Conservation (phyloP, 2,329 filamentous ascomycete genomes). For the Dactylellina leptospora region DNA sequence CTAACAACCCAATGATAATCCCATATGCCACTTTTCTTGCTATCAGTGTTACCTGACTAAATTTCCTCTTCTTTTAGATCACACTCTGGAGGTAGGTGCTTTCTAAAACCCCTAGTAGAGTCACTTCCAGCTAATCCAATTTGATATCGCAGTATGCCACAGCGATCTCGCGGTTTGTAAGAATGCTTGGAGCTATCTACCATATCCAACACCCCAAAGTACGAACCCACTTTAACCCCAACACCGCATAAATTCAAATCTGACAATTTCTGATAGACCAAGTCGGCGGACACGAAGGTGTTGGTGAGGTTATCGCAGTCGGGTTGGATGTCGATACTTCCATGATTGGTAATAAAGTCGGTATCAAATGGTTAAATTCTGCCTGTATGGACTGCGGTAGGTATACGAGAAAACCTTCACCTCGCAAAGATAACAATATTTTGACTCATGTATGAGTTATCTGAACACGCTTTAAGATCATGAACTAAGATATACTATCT, state of each 20-base stretch:
- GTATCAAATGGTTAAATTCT: slow-evolving; percentile 56
- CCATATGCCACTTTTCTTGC: background rate
- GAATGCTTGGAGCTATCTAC: slow-evolving; percentile 53
- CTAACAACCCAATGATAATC: background rate
- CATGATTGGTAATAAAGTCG: slow-evolving; percentile 52
- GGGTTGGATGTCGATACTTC: slow-evolving; percentile 49
- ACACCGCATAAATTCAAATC: background rate
- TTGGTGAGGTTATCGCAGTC: slow-evolving; percentile 53
- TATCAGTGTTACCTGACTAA: background rate
- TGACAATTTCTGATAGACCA: slow-evolving; percentile 38
- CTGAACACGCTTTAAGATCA: too few relatives aligned
- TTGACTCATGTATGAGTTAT: too few relatives aligned
- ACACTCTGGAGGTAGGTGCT: slow-evolving; percentile 29
- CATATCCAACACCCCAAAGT: slow-evolving; percentile 36
- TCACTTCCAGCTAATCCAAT: background rate
- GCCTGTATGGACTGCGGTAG: slow-evolving; percentile 55
- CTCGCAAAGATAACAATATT: too few relatives aligned
- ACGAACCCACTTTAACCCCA: background rate
- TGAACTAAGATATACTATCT: too few relatives aligned
- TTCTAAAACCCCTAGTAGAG: background rate
- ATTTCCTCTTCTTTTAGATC: slow-evolving; percentile 5
- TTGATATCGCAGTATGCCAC: slow-evolving; percentile 55
- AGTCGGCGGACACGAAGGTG: slow-evolving; percentile 55
- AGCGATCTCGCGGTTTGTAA: slow-evolving; percentile 57
- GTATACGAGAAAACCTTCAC: background rate